These are phyloP conservation scores for Suillus spraguei DNA, from an alignment of 768 basidiomycete species.

Conservation along the genomic window DNA sequence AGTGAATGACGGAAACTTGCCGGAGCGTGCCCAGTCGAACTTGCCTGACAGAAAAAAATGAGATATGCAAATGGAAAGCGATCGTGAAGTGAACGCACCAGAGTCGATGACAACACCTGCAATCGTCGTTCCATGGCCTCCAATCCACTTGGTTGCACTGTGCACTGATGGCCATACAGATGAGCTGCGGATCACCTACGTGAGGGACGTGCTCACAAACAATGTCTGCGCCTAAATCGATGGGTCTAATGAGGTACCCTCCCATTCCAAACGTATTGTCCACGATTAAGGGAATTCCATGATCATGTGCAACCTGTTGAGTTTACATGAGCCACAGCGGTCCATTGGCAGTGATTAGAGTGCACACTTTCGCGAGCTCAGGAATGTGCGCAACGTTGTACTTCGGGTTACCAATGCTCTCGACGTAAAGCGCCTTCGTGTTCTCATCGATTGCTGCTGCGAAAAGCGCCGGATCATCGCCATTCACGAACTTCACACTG, in stretches of 20 bases:
- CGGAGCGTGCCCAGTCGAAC: conserved; percentile 56
- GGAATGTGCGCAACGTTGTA: conserved; percentile 56
- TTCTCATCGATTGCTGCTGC: conserved; percentile 57
- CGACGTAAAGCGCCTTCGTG: conserved; percentile 60
- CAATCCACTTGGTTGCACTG: conserved; percentile 69
- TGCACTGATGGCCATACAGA: conserved; percentile 38
- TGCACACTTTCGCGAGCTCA: conserved; percentile 52
- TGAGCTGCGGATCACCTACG: not conserved
- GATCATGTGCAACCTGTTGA: conserved; percentile 55
- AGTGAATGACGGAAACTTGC: conserved; percentile 59
- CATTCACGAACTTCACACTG: conserved; percentile 52
- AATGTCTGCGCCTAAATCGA: conserved; percentile 60
- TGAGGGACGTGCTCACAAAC: conserved; percentile 35
- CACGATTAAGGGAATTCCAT: conserved; percentile 63
- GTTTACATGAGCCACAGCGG: not conserved
- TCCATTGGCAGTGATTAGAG: not conserved
- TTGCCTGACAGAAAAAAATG: conserved; percentile 40
- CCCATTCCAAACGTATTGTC: conserved; percentile 68
- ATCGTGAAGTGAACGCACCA: conserved; percentile 36
- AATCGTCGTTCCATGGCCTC: conserved; percentile 68
- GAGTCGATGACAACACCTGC: conserved; percentile 66
- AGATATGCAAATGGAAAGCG: not conserved
- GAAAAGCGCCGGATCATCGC: conserved; percentile 48
- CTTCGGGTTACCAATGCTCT: conserved; percentile 64
- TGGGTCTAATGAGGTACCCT: conserved; percentile 56